phyloP scores from a whole-genome alignment of 306 rosid species.

The Sesbania bispinosa region DNA sequence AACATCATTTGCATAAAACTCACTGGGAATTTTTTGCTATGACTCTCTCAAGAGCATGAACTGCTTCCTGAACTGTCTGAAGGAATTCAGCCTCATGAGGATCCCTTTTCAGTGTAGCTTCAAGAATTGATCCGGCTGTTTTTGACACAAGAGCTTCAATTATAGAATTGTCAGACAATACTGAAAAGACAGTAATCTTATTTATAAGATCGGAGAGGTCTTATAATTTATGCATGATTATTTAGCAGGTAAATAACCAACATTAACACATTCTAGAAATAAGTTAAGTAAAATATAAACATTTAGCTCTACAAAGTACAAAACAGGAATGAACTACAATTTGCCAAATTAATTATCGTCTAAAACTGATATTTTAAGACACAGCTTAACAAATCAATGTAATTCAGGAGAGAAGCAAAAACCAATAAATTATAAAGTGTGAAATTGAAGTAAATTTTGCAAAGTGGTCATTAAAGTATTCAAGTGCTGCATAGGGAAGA shows the following conservation, averaged over 20 bases:
- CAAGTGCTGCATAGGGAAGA: neutral
- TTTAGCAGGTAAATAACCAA: neutral
- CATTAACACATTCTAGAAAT: neutral
- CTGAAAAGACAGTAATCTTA: slow-evolving; percentile 11
- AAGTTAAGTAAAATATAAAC: neutral
- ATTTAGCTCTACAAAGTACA: neutral
- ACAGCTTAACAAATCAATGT: neutral
- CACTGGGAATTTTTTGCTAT: slow-evolving; percentile 86
- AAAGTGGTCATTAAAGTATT: neutral
- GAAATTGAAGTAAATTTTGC: neutral
- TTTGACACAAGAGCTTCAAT: slow-evolving; percentile 70
- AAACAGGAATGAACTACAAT: slow-evolving; percentile 8
- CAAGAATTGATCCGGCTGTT: slow-evolving; percentile 82
- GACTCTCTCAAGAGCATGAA: slow-evolving; percentile 87
- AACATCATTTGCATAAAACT: slow-evolving; percentile 32
- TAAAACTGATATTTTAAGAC: neutral
- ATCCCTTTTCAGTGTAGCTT: slow-evolving; percentile 84
- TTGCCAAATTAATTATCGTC: neutral
- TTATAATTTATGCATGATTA: neutral
- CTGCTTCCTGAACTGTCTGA: slow-evolving; percentile 74
- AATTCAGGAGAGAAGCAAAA: neutral
- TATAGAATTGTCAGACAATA: slow-evolving; percentile 19
- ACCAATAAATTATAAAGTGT: neutral
- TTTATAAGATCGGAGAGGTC: neutral
- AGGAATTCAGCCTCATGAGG: slow-evolving; percentile 81